Evolutionary conservation across 2,329 filamentous ascomycete genomes (phyloP), one percentile per base, ranked within the genome.

Genomic region (Blastomyces silverae): DNA sequence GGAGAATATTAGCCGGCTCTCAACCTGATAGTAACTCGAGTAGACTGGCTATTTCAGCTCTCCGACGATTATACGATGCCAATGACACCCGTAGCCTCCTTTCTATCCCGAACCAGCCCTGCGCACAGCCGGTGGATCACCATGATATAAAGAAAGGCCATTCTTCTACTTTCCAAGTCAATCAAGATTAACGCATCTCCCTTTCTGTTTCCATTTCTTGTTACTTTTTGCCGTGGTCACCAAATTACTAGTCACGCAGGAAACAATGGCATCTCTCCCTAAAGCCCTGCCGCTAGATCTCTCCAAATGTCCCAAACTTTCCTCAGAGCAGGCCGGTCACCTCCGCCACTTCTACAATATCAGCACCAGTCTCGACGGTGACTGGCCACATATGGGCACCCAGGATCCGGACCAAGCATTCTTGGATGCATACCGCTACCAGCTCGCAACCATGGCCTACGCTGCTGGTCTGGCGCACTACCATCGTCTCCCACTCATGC

Each of bases 381-480:
- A 60, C 17, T 60, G 57, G 57, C 57, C 57, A 31, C 57, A 60
- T n/a, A 60, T 60, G 57, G 57, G 74, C 17, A 63, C 68, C 25
- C 70, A 75, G 61, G 75, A 79, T 15, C 73, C 74, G 6, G 70
- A 67, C 15, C 76, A 80, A 65, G 79, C 80, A 64, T 79, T 72
- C 62, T 39, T 46, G 15, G 57, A 60, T 42, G 57, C 57, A 37
- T 60, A 76, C 58, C 75, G 77, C 11, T 80, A 79, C 66, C 76
- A 79, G 66, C 66, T 80, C 17, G 76, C 78, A 0, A 77, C 73
- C 2, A 79, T 79, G 74, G 70, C 72, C 22, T 80, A 80, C 64
- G 77, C 46, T 22, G 46, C 46, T 20, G n/a, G 46, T 50, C 11
- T 50, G 8, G 46, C 46, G 25, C 46, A 25, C 73, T 79, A 76